Conservation (phyloP, 192 early-diverging fungal genomes). For the Dimargaris cristalligena region DNA sequence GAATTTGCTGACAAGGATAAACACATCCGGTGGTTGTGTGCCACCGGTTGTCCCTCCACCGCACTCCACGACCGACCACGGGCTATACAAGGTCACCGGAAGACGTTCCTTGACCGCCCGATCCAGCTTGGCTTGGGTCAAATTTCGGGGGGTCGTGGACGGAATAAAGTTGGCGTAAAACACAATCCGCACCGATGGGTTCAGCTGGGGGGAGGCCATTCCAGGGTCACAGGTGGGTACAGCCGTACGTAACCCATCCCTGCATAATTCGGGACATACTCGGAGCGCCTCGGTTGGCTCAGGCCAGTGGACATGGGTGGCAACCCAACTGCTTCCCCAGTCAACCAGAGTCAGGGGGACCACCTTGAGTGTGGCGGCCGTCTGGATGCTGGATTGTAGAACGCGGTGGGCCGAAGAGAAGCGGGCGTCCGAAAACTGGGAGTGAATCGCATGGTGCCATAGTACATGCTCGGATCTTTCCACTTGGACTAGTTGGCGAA, state of each 20-base stretch:
- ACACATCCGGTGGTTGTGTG: background rate
- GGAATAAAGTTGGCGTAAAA: background rate
- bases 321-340: background rate
- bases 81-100: background rate
- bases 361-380: background rate
- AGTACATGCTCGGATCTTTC: constrained; percentile 8
- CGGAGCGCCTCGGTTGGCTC: too few species aligned
- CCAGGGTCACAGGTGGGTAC: background rate
- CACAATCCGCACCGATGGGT: background rate
- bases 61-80: background rate
- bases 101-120: background rate
- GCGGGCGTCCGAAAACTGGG: background rate
- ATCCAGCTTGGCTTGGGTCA: background rate
- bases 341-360: background rate
- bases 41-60: background rate
- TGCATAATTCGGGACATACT: background rate
- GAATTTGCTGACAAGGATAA: background rate
- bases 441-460: constrained; percentile 4
- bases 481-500: background rate
- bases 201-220: background rate
- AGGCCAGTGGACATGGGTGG: background rate
- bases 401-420: background rate
- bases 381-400: background rate
- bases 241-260: background rate
- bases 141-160: background rate